Evolutionary conservation across 306 rosid species (phyloP).

Genomic region (Cicer arietinum): DNA sequence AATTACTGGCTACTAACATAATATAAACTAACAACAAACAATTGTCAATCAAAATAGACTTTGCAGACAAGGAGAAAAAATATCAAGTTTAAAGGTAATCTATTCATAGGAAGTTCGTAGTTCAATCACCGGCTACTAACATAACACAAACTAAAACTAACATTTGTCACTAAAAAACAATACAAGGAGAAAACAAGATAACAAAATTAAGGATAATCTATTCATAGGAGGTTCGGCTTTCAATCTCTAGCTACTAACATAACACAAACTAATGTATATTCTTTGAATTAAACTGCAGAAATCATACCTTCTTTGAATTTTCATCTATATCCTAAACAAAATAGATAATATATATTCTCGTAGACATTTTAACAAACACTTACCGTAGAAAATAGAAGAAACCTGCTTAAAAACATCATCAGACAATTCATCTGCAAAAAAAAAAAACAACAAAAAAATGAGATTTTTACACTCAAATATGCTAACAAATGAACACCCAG

Average conservation of each 20-base stretch:
- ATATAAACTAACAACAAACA: background rate
- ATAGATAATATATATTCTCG: slow-evolving; percentile 21
- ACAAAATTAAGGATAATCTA: background rate
- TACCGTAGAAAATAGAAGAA: slow-evolving; percentile 59
- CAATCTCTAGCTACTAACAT: too few relatives aligned
- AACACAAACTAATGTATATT: too few relatives aligned
- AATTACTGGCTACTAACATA: background rate
- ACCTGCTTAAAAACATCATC: slow-evolving; percentile 42
- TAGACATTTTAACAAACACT: slow-evolving; percentile 50
- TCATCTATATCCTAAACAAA: slow-evolving; percentile 24
- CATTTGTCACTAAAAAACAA: background rate
- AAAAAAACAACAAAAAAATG: slow-evolving; percentile 13
- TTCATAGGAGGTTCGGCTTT: background rate
- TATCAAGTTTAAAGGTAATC: background rate
- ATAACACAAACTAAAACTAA: background rate
- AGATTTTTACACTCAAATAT: background rate
- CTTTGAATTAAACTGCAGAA: slow-evolving; percentile 1
- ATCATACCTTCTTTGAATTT: background rate
- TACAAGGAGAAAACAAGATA: background rate
- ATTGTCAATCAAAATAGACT: background rate
- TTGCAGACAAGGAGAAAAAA: background rate
- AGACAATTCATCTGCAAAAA: slow-evolving; percentile 60
- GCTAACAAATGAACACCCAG: background rate
- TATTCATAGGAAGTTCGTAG: background rate
- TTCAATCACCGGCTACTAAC: background rate